A percentile compares a stretch with the other conserved stretches of the same genome.
phyloP scores from a whole-genome alignment of 202 grass and related monocot genomes.

The Elaeis oleifera region DNA sequence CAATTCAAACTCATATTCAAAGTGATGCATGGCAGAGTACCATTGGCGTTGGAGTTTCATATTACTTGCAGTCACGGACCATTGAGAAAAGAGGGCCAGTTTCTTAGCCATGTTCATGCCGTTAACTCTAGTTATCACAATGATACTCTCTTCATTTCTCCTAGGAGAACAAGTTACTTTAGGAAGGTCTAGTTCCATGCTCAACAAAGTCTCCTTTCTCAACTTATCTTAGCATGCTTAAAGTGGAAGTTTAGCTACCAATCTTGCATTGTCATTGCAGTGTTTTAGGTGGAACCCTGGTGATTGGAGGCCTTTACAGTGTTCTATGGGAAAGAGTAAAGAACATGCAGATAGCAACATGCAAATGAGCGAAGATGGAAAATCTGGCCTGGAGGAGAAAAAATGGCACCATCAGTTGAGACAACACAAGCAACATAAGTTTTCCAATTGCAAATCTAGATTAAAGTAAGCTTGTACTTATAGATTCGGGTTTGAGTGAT shows the following conservation, averaged over 20 bases:
- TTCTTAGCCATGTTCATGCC: conserved; percentile 56
- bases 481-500: too few species aligned
- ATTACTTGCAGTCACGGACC: conserved; percentile 80
- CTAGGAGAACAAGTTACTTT: conserved; percentile 55
- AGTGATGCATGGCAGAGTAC: conserved; percentile 35
- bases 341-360: conserved; percentile 19
- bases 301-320: conserved; percentile 68
- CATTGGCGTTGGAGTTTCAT: conserved; percentile 44
- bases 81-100: conserved; percentile 77
- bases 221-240: too few species aligned
- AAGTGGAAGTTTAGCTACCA: too few species aligned
- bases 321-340: conserved; percentile 66
- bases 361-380: conserved; percentile 6
- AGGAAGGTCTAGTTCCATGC: conserved; percentile 34
- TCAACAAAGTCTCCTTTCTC: too few species aligned
- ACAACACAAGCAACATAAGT: background rate
- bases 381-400: background rate
- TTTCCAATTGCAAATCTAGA: too few species aligned
- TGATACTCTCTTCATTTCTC: conserved; percentile 40
- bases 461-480: too few species aligned
- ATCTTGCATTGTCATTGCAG: conserved; percentile 25
- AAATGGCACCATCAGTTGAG: background rate
- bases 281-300: conserved; percentile 48
- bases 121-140: conserved; percentile 53
- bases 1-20: too few species aligned